Conservation (phyloP, 495 filamentous ascomycete genomes). For the Lophiotrema nucula region DNA sequence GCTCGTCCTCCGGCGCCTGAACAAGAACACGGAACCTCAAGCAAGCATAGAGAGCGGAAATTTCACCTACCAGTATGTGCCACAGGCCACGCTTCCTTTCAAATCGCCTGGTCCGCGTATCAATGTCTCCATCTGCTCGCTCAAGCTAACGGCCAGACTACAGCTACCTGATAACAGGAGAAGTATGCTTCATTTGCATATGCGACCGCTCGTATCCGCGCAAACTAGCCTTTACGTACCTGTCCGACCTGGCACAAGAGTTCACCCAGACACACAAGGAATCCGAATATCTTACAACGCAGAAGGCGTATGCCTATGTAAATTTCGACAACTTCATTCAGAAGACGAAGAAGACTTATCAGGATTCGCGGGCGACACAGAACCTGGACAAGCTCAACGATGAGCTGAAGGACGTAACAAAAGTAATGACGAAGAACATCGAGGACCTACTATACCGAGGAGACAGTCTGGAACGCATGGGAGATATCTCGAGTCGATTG, state of each 20-base stretch:
- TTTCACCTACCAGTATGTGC: constrained; percentile 80
- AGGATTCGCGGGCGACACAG: constrained; percentile 80
- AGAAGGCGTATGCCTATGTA: constrained; percentile 93
- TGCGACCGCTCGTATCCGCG: constrained; percentile 92
- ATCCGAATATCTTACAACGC: constrained; percentile 65
- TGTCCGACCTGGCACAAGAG: constrained; percentile 81
- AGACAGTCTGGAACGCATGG: constrained; percentile 96
- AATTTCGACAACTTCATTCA: constrained; percentile 97
- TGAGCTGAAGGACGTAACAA: constrained; percentile 94
- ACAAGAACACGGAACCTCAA: constrained; percentile 82
- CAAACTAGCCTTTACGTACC: constrained; percentile 98
- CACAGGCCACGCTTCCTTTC: background rate
- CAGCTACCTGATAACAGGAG: constrained; percentile 81
- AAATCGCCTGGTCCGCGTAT: no score
- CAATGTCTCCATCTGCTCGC: background rate
- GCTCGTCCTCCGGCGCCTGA: constrained; percentile 81
- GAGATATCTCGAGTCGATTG: constrained; percentile 81
- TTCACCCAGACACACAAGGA: constrained; percentile 82
- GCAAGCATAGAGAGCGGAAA: constrained; percentile 85
- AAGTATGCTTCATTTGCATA: constrained; percentile 88
- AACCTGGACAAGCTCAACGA: constrained; percentile 91
- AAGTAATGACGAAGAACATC: constrained; percentile 99
- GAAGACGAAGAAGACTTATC: constrained; percentile 89
- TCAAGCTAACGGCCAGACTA: background rate
- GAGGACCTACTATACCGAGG: constrained; percentile 95